Base-by-base conservation (phyloP, 257 asterid species). In the Penstemon eatonii region DNA sequence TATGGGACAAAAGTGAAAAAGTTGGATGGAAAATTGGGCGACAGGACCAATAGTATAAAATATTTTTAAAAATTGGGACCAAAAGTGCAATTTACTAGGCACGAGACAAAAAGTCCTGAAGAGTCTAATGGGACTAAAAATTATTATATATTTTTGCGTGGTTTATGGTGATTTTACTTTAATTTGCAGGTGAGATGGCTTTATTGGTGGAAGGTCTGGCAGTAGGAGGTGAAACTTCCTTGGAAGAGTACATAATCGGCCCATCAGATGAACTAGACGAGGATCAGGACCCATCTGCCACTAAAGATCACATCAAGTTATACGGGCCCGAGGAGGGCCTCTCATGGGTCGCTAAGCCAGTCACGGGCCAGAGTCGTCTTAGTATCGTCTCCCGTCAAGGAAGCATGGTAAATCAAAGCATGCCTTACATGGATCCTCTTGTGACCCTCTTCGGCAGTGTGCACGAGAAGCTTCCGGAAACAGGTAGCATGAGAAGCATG, bases 311-410 rank as follows among this genome's bases (percentile, higher is more conserved):
- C 25, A 78, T 88, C 65, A 88, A 83, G 71, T 74, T 88, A 60
- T 88, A 88, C 8, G 95, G 95, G n/a, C 87, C 95, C 1, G 88
- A 83, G 69, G 91, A 77, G 39, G 95, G 95, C 41, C 89, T 83
- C 63, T 85, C 95, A 0, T 88, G 95, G 95, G 64, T 88, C 5
- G 95, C 90, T 4, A 80, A 57, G 73, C 92, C 95, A 5, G 86
- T 84, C 42, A 57, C 83, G 0, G 88, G 85, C n/a, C 90, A 85
- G 73, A 82, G 92, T 55, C 85, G 86, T 58, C 50, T 85, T 1
- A 86, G 85, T 70, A 73, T 80, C 3, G 84, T 82, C 56, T 87
- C 96, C 44, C 85, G 89, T 6, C 87, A 85, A 45, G 95, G 90
- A 65, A 89, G 85, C 86, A 57, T 87, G 74, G 87, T 71, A 62